Evolutionary conservation across 176 grass and related monocot species (phyloP), one percentile per base, ranked within the genome.

Genomic region (barley (Hordeum vulgare)): DNA sequence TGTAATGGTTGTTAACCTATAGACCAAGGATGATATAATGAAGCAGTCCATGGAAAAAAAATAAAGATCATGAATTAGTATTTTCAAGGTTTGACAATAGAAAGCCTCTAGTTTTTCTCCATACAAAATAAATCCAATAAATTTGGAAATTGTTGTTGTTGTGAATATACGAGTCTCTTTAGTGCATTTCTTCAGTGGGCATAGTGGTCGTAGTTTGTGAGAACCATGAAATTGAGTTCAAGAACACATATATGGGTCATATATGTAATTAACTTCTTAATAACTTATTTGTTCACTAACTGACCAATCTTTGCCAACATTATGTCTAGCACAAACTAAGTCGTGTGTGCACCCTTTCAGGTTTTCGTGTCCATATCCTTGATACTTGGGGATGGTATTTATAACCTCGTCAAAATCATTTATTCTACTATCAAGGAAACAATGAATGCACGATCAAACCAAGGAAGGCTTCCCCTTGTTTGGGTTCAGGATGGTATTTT

Each of bases 391-490:
- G 94, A 97, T 83, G 94, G 94, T 53, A 89, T 91, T 64, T 97
- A 97, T 83, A 97, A 97, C 28, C 88, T 97, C 74, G 81, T 91
- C 66, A 97, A 97, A 85, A 97, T 97, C 66, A 82, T 97, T 63
- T 59, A 89, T 74, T 61, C 80, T 49, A 91, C 91, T 78, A 73
- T 44, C 7, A 93, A 82, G 84, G 91, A 97, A 81, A 83, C 89
- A 78, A 57, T 39, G 56, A 97, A 91, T 81, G 78, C 94, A 34
- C 56, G 21, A 3, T 85, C 91, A 40, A 93, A 91, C 73, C 66
- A 61, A 66, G 47, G 37, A 33, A 63, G 31, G 39, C 72, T 88
- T 78, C 91, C 91, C 65, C 26, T 89, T 83, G 75, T 65, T 44
- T 62, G 7, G 47, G 11, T 63, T 84, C 78, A 74, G 9, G 42